Evolutionary conservation across 805 yeast species (phyloP), one percentile per base, ranked within the genome.

Genomic region (Candida tallmaniae): DNA sequence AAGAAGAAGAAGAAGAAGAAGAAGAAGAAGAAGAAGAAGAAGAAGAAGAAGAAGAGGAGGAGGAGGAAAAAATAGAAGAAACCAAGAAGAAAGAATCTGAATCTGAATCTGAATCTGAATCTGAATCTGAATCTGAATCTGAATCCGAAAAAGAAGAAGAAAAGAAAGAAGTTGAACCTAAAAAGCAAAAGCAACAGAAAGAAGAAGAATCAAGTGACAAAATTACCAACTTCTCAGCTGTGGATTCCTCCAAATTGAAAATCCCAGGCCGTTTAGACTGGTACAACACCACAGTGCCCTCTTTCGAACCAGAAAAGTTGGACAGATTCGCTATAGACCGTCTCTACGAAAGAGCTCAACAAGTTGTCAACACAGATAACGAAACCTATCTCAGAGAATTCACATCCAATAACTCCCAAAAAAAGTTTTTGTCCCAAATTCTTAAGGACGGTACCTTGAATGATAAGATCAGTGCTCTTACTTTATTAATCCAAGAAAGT

Each of bases 391-490:
- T 76, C 41, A 80, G 78, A 41, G 94, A 82, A 54, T 81, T 81
- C 54, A 75, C 83, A 36, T 78, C 78, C 44, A 74, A 80, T 36
- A 78, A 82, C 25, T 83, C 94, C 5, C 96, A 84, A 65, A 80
- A 77, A 54, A 82, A 85, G 69, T 90, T 90, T 58, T 76, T 87
- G 69, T 74, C 90, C 1, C 94, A 90, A 60, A 82, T 93, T 47
- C 73, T 93, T 50, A 72, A 88, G 5, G 82, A 78, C 46, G 98
- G 98, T 84, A 93, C 98, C 0, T 70, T 90, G 48, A 82, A 79
- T 49, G 98, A 93, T 80, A 88, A 93, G 63, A 84, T 93, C 36
- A 85, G 96, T 31, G 96, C 98, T 0, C 71, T 93, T 52, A 90
- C 98, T 1, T 75, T 93, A 54, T 68, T 93, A 54, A 76, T 89